Conservation (phyloP, 371 early-diverging fungal species). For the Rhizopus arrhizus region DNA sequence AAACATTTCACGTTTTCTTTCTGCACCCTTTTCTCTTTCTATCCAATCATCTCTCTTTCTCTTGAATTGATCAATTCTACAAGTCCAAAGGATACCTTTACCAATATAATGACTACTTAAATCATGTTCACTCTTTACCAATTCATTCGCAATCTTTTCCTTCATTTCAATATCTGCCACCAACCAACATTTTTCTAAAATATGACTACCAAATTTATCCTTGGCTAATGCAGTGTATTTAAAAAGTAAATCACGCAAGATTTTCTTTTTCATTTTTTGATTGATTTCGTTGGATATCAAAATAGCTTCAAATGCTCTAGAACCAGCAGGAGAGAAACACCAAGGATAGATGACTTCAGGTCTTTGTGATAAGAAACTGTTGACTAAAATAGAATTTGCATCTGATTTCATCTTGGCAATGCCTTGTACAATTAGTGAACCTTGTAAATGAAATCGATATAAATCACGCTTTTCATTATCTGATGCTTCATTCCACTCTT, state of each 20-base stretch:
- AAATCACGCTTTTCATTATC: constrained; percentile 43
- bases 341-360: constrained; percentile 56
- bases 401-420: constrained; percentile 68
- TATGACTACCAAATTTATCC: constrained; percentile 79
- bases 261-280: constrained; percentile 65
- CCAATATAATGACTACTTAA: constrained; percentile 71
- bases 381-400: constrained; percentile 57
- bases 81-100: constrained; percentile 77
- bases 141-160: constrained; percentile 68
- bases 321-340: constrained; percentile 71
- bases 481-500: constrained; percentile 41
- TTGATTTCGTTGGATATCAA: constrained; percentile 59
- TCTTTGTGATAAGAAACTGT: constrained; percentile 66
- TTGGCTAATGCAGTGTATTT: constrained; percentile 62
- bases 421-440: constrained; percentile 72
- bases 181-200: constrained; percentile 81
- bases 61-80: constrained; percentile 77
- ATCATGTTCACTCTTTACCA: constrained; percentile 58
- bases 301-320: constrained; percentile 75
- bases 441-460: constrained; percentile 68
- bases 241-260: constrained; percentile 60
- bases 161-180: constrained; percentile 75
- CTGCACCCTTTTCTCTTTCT: constrained; percentile 69
- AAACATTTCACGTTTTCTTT: constrained; percentile 75
- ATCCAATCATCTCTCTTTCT: constrained; percentile 75